Base-by-base conservation (phyloP, 495 filamentous ascomycete species). In the Staphylotrichum longicolle region DNA sequence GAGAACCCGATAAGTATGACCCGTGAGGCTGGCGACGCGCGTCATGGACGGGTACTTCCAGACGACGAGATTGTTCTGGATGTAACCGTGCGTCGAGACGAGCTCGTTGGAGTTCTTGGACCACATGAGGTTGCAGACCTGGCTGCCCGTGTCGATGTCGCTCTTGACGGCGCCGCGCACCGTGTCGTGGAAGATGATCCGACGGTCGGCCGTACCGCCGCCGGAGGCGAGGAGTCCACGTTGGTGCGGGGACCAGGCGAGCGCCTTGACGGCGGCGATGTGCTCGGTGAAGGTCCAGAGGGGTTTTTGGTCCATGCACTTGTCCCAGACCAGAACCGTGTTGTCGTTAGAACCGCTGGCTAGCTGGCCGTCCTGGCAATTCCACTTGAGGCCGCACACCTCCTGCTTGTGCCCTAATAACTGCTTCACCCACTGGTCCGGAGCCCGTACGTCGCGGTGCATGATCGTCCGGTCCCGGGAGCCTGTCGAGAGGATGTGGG, bases 21-120 rank as follows among this genome's bases (percentile, higher is more conserved):
- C 94, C 0, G 95, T 98, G 41, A 98, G 77, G 60, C 89, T 95
- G 12, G 89, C 94, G 6, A 98, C 91, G 67, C 97, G 94, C 44
- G 89, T 90, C 95, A 98, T 98, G 68, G 86, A 89, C 2, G 94
- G 94, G 71, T 98, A 98, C 71, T 98, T 98, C 94, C 94, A 98
- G 59, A 98, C 88, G 15, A 98, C 91, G 65, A 98, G 96, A 72
- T 97, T 93, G 68, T 98, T 96, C 71, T 98, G 95, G 58, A 84
- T 88, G 77, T 96, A 98, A n/a, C 94, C 94, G 70, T 98, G 94
- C 4, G 94, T 98, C 45, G 88, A 92, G 62, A 98, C 94, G 66
- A 98, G 88, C 76, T 98, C 94, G 71, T 96, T 96, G 33, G 88
- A 93, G 69, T 96, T 97, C 72, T 91, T 93, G 20, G 85, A 89